A percentile compares a stretch with the other conserved stretches of the same genome.
Conservation (phyloP, 768 basidiomycete species). For the Collybia sordida region DNA sequence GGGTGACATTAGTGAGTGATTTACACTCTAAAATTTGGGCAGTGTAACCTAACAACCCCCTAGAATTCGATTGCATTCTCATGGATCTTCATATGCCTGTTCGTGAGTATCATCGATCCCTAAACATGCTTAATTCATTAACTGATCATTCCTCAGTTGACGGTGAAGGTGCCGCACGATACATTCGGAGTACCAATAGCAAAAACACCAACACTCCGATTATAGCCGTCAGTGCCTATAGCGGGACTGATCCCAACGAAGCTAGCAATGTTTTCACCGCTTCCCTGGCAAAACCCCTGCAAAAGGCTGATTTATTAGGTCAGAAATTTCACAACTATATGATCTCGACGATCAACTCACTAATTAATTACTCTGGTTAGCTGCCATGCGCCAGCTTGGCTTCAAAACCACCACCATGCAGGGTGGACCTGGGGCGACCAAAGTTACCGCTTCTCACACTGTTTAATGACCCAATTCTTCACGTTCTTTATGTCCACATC, state of each 20-base stretch:
- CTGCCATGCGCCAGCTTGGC: conserved; percentile 81
- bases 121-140: neutral
- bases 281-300: conserved; percentile 85
- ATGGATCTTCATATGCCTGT: conserved; percentile 97
- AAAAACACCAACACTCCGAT: conserved; percentile 94
- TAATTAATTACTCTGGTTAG: conserved; percentile 18
- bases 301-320: conserved; percentile 80
- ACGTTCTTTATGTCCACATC: conserved; percentile 26
- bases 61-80: conserved; percentile 94
- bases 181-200: conserved; percentile 96
- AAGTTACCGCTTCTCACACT: conserved; percentile 46
- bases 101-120: conserved; percentile 48
- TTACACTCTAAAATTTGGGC: conserved; percentile 6
- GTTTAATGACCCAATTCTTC: conserved; percentile 31
- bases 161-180: conserved; percentile 94
- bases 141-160: conserved; percentile 56
- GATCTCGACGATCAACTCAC: neutral
- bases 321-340: conserved; percentile 15
- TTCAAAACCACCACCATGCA: conserved; percentile 84
- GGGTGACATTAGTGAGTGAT: conserved; percentile 89
- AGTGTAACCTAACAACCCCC: conserved; percentile 17
- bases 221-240: conserved; percentile 88
- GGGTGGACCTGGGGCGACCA: conserved; percentile 48
- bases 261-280: conserved; percentile 74
- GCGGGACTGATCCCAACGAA: conserved; percentile 64